Evolutionary conservation across 177 flowering plant genomes (phyloP).

Genomic region (Vitis hybrid): DNA sequence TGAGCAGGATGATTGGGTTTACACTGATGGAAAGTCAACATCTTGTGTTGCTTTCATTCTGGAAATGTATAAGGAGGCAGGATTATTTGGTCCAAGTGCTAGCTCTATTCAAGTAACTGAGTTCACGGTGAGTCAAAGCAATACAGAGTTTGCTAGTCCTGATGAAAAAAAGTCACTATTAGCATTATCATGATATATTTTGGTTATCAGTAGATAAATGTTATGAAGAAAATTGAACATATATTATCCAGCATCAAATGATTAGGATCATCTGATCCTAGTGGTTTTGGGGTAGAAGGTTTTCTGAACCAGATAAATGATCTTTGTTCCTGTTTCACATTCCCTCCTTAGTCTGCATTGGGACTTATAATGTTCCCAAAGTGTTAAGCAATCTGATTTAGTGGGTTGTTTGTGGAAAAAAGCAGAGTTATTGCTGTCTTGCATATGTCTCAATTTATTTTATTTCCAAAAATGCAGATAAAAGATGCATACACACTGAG

Average conservation of each 20-base stretch:
- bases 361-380: no score
- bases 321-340: no score
- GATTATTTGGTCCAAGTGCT: constrained; percentile 70
- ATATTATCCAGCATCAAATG: no score
- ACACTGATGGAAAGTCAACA: constrained; percentile 85
- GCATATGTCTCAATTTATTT: neutral
- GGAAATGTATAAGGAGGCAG: constrained; percentile 91
- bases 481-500: constrained; percentile 88
- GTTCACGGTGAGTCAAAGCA: constrained; percentile 70
- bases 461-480: constrained; percentile 57
- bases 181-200: no score
- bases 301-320: no score
- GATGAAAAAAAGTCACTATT: neutral
- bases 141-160: neutral
- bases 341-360: no score
- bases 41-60: constrained; percentile 93
- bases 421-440: neutral
- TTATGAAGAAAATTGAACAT: no score
- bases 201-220: no score
- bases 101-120: constrained; percentile 88
- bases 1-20: constrained; percentile 91
- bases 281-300: no score
- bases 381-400: no score
- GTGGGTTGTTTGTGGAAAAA: no score
- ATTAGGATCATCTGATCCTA: no score